Evolutionary conservation across 805 yeast genomes (phyloP), one percentile per base, ranked within the genome.

Genomic region (Scheffersomyces ergatensis): DNA sequence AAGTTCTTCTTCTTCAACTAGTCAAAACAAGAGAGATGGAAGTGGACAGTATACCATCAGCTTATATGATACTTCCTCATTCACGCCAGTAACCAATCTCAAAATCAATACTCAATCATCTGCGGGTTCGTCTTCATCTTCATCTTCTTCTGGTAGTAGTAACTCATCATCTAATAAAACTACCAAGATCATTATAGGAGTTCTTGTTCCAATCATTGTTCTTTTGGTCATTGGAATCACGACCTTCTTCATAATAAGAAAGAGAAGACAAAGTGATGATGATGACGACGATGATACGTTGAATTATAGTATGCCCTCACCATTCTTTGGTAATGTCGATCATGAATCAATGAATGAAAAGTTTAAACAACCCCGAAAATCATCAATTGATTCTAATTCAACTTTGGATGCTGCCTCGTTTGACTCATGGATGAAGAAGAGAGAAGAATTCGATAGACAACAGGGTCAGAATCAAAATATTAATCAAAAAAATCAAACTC

Each of bases 341-440:
- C 51, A 49, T 26, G 45, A 40, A 32, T 40, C 48, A 19, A 39
- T 39, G n/a, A 39, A 34, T n/a, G 39, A 35, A 12, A 39, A 39
- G 15, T 31, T 17, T 12, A 31, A 27, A 18, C 24, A 23, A 18
- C n/a, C n/a, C n/a, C 26, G 33, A 11, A 38, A 37, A 17, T 37
- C 37, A 11, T 20, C 33, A 15, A 25, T 45, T 2, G 74, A 70
- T 39, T 54, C 63, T 2, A 53, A 44, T 24, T 64, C 70, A 2
- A 67, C 74, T 0, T 47, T 70, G 24, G 82, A 75, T 37, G 73
- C 62, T 20, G 58, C 71, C 8, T 76, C 81, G 4, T 70, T 78
- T 18, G 72, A 70, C 43, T 74, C 79, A 17, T 77, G 82, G 82
- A 67, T 70, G 33, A 62, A 68, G 21, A 77, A 77, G 51, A 56